Evolutionary conservation across 2,329 filamentous ascomycete genomes (phyloP), one percentile per base, ranked within the genome.

Genomic region (Ceratocystis alfenasii): DNA sequence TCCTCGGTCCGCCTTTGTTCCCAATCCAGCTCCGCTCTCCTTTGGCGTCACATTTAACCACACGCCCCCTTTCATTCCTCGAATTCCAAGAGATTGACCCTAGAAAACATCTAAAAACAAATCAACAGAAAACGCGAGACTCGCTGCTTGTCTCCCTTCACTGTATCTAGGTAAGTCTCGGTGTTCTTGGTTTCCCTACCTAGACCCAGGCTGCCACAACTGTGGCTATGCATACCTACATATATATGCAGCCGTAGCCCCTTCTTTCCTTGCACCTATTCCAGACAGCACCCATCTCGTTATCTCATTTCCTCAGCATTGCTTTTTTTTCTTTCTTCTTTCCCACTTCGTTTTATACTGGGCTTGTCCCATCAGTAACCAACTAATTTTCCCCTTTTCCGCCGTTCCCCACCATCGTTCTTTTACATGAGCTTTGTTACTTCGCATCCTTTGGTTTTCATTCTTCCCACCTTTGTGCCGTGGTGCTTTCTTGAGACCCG

Each of bases 331-430:
- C 15, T 15, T 62, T 48, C 44, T 15, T 22, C 20, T n/a, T 41
- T 41, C 33, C 30, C 10, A 2, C 22, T 20, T 25, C 5, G 2
- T 22, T 55, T 10, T 36, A 22, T 36, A 22, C 30, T 41, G 46
- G 62, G 44, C 60, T 45, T 36, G 36, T 15, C 55, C 55, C 30
- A 53, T 64, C 62, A 44, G 62, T 44, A 28, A 28, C 30, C 59
- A 25, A 62, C 57, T 67, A 67, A 64, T 62, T 64, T 46, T 46
- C 41, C 36, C 36, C 36, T 41, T 12, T 41, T n/a, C 57, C 41
- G 28, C 60, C 53, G 46, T 66, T 65, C 64, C 62, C 66, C 57
- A 46, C 66, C 64, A 65, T 62, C 50, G 66, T 60, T 63, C 53
- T 65, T 60, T 28, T 65, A 57, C 62, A 64, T 66, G 41, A 64